Base-by-base conservation (phyloP, 495 filamentous ascomycete genomes). In the Hypoxylon cercidicola region DNA sequence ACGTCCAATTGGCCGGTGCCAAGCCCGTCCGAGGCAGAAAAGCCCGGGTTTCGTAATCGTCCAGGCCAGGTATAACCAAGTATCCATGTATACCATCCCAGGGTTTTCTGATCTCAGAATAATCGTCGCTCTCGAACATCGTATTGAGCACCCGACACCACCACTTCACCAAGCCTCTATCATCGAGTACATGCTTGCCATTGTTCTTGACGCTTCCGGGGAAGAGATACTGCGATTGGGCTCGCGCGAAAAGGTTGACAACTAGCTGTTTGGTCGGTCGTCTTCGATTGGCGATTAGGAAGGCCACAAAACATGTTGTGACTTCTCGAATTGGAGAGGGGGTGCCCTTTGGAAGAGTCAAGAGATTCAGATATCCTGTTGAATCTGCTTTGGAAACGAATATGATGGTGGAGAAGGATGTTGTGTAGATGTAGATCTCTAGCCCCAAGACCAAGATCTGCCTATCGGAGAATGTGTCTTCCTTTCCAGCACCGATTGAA, bases 371-470 rank as follows among this genome's bases (percentile, higher is more conserved):
- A 66, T 91, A 94, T 45, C 95, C 95, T 1, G 93, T 97, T 13
- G 94, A 97, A 76, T 99, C 95, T 47, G 95, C 95, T 77, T 99
- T 99, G 55, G 92, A 93, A 35, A 99, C 88, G 76, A 98, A 99
- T 32, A 98, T 84, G 34, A 89, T 96, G 4, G 90, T 96, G 30
- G 90, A 84, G 75, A 87, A 85, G 61, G 85, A 85, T 30, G 91
- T 96, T 18, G 90, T 88, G 64, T 88, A 88, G 48, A 96, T 84
- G 55, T 89, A 78, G 18, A 90, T 73, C 60, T 88, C 82, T 9
- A 89, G 53, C 55, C 81, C 80, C 4, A 87, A 74, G 30, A 88
- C 74, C 0, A 82, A 51, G 4, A 81, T 76, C 30, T 62, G 65
- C 34, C 40, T 58, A 4, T 46, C n/a, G n/a, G n/a, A n/a, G n/a